Conservation (phyloP, 495 filamentous ascomycete species). For the Penicillium atrosanguineum region DNA sequence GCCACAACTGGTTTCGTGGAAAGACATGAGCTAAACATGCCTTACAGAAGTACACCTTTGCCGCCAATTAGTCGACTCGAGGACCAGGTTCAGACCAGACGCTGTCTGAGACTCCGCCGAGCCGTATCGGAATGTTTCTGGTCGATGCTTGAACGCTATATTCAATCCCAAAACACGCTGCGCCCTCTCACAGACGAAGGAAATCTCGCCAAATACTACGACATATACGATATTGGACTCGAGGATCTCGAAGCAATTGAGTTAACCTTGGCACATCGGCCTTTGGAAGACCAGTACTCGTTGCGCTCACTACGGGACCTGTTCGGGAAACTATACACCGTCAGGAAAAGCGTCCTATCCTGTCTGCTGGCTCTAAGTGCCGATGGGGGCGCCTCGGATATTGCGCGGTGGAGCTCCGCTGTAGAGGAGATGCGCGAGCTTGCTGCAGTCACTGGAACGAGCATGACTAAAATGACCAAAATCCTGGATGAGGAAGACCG, state of each 20-base stretch:
- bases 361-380: constrained; percentile 83
- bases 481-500: constrained; percentile 83
- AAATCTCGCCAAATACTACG: constrained; percentile 84
- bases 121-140: constrained; percentile 66
- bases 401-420: constrained; percentile 73
- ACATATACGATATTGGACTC: constrained; percentile 85
- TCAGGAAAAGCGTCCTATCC: constrained; percentile 80
- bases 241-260: constrained; percentile 70
- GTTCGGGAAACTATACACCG: constrained; percentile 73
- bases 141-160: constrained; percentile 66
- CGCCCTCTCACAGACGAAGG: constrained; percentile 70
- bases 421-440: constrained; percentile 71
- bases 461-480: constrained; percentile 57
- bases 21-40: neutral
- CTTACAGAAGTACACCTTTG: constrained; percentile 71
- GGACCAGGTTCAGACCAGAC: constrained; percentile 69
- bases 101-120: constrained; percentile 76
- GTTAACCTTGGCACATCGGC: constrained; percentile 55
- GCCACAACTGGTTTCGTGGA: neutral
- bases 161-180: constrained; percentile 62
- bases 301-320: constrained; percentile 75
- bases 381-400: constrained; percentile 78
- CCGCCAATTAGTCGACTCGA: constrained; percentile 83
- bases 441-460: constrained; percentile 51
- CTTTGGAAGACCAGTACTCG: constrained; percentile 73